Base-by-base conservation (phyloP, 1,139 yeast species). In the Spathaspora sp. region DNA sequence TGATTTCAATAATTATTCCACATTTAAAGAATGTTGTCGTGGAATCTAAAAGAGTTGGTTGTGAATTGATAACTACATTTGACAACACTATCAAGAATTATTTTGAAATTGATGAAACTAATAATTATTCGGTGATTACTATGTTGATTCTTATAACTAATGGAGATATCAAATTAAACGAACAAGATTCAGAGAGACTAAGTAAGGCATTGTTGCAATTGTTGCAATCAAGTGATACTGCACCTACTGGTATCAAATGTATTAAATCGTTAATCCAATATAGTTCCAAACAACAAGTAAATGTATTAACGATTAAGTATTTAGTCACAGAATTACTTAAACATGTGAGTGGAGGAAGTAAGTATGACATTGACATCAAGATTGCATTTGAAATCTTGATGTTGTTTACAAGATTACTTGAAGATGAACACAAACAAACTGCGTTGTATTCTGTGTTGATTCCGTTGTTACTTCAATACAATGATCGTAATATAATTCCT, bases 111-210 rank as follows among this genome's bases (percentile, higher is more conserved):
- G 56, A 51, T 44, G 49, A 39, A 31, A 54, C 52, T 10, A 53
- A 63, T 43, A 74, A 70, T 47, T 77, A 77, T 52, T 69, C 82
- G 4, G 64, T 84, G 5, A 64, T 86, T 29, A 80, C 89, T 0
- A 63, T 76, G n/a, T 76, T 84, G 58, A 78, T 88, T 1, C 67
- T 87, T 15, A 61, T 83, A 13, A 82, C 89, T 6, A 70, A 80
- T 4, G 79, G 86, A 7, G 68, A 72, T 15, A 65, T 76, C 1
- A 55, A 63, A 2, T 59, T 84, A 37, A 55, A 59, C 20, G 64
- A 70, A 1, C 67, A 68, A 4, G 73, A 72, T n/a, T 61, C 70
- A 0, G 47, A 48, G 3, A 47, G 47, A 15, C 50, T 73, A 29
- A 57, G 73, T 56, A 45, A 52, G 7, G 65, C 69, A 2, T 67